Evolutionary conservation across 2,329 filamentous ascomycete genomes (phyloP), one percentile per base, ranked within the genome.

Genomic region (Aureobasidium namibiae): DNA sequence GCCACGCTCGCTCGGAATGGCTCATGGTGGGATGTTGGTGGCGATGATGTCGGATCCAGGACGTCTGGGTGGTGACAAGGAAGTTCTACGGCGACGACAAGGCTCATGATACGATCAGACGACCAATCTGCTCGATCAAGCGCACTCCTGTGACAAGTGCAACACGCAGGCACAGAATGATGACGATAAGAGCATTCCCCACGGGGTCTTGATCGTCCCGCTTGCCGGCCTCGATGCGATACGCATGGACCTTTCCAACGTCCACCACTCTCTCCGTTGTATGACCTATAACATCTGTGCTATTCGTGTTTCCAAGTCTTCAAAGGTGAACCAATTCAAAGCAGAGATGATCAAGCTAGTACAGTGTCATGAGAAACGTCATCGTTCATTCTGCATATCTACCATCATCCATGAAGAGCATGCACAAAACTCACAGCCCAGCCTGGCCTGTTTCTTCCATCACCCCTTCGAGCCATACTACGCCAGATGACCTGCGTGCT

Each of bases 401-500:
- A 54, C 50, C 24, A 26, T 42, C 21, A 16, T 29, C 9, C 50
- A 23, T 14, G 38, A 21, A 41, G 36, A 42, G 36, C 50, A 33
- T 53, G 36, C 50, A 41, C 26, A 34, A 16, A 9, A 41, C 36
- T 23, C 18, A 26, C 36, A 31, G 50, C 38, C 26, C 50, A 16
- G 29, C 24, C 38, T 42, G 36, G 13, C 36, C 50, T 54, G 26
- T 38, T 36, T 54, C 50, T 54, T 52, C 48, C 18, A 23, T 38
- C 50, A 45, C 7, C 39, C 42, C n/a, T 29, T 38, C 26, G 21
- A 45, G 26, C 52, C 26, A 26, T n/a, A 13, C 39, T 39, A 34
- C 52, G 24, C 52, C 52, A 45, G 45, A 57, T 46, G 34, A 44
- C 24, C 42, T 42, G n/a, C 42, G 41, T 57, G 54, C 54, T 57